Base-by-base conservation (phyloP, 2,329 filamentous ascomycete species). In the Tolypocladium ovalisporum region DNA sequence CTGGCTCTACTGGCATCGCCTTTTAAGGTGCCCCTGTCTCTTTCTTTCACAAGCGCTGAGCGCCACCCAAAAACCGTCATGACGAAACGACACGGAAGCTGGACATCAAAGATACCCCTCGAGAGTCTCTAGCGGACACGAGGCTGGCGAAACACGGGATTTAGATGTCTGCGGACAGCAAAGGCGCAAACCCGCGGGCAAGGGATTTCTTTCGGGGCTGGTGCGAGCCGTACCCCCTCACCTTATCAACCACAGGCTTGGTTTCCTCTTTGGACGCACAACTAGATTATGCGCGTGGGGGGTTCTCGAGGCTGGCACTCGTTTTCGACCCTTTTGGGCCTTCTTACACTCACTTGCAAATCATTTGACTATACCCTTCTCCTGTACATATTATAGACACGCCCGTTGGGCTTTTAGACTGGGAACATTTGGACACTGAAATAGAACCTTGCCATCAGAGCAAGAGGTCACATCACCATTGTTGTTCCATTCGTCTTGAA, bases 271-370 rank as follows among this genome's bases (percentile, higher is more conserved):
- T n/a, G 27, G 47, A 34, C 47, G 47, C 47, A 10, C 47, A 51
- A 32, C 47, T 10, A 51, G 47, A 34, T 32, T 51, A 29, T 3
- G 29, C 29, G 29, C 17, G 7, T 2, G 47, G 29, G 47, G 47
- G 61, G 57, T 56, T 67, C 63, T 59, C 60, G 62, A 62, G 47
- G 58, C 67, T 69, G 64, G 65, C 67, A 66, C 63, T 69, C 67
- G 55, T 59, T 68, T 37, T 54, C 47, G 52, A 19, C 49, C 49
- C 57, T 42, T 47, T 59, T 39, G 36, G 36, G 29, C 19, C 34
- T 54, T 54, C 52, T 54, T 54, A 54, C 49, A 51, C 44, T 62
- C 57, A 58, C 53, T 58, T 39, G 39, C 56, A 40, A 60, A 65
- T 62, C 62, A 19, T 51, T 51, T 3, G 19, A 32, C 3, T 22